Percentiles rank a stretch among this genome's conserved stretches.
phyloP scores from a whole-genome alignment of 768 basidiomycete species.

The Gelatoporia subvermispora region DNA sequence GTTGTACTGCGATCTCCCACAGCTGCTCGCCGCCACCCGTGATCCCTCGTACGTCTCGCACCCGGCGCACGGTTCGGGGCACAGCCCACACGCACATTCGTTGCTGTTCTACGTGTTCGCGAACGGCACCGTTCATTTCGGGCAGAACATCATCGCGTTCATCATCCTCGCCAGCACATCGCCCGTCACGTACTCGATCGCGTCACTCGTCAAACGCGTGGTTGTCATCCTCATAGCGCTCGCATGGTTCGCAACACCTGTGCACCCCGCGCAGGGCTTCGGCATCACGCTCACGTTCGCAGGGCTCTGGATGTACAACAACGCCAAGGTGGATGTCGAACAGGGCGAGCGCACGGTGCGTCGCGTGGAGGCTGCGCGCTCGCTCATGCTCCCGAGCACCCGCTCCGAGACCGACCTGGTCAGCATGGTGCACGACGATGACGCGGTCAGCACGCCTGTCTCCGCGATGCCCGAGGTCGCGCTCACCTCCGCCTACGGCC shows the following conservation, averaged over 20 bases:
- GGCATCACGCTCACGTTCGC: conserved; percentile 90
- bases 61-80: conserved; percentile 34
- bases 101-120: conserved; percentile 81
- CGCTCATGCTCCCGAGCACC: conserved; percentile 65
- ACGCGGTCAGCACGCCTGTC: conserved; percentile 28
- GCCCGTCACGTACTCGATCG: conserved; percentile 98
- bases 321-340: conserved; percentile 88
- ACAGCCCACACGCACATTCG: conserved; percentile 49
- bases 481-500: conserved; percentile 17
- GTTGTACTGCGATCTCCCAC: conserved; percentile 81
- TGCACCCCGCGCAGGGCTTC: conserved; percentile 78
- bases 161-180: conserved; percentile 93
- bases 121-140: conserved; percentile 95
- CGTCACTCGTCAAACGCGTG: conserved; percentile 95
- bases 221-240: conserved; percentile 98
- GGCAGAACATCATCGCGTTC: conserved; percentile 97
- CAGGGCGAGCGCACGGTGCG: conserved; percentile 87
- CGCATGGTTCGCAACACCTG: conserved; percentile 88
- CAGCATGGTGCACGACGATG: too few relatives aligned
- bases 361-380: conserved; percentile 66
- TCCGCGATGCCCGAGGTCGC: conserved; percentile 8
- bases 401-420: conserved; percentile 53
- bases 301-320: conserved; percentile 95
- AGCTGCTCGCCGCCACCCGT: conserved; percentile 46
- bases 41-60: conserved; percentile 40